Percentiles rank a stretch among this genome's conserved stretches.
Conservation (phyloP, 768 basidiomycete genomes). For the Amanita fuliginea region DNA sequence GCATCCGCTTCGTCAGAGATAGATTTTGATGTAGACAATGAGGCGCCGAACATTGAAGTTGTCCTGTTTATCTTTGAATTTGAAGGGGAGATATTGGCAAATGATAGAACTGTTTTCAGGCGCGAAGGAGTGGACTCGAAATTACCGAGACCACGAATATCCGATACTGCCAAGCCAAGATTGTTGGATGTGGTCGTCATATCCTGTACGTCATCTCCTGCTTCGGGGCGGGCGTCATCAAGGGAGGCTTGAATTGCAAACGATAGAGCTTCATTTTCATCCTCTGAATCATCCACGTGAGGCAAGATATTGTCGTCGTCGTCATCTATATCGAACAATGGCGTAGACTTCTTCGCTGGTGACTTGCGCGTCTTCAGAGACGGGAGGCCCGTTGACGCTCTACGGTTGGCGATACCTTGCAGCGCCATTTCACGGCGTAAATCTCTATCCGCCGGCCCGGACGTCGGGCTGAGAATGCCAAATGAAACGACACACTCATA, state of each 20-base stretch:
- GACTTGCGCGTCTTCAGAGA: slow-evolving; percentile 16
- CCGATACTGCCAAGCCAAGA: neutral
- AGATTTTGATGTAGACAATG: neutral
- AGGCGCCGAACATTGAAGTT: slow-evolving; percentile 7
- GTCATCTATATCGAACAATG: slow-evolving; percentile 45
- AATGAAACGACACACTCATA: neutral
- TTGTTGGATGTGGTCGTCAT: slow-evolving; percentile 5
- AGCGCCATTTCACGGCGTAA: slow-evolving; percentile 53
- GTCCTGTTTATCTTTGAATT: neutral
- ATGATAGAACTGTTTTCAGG: slow-evolving; percentile 9
- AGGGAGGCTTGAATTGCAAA: slow-evolving; percentile 56
- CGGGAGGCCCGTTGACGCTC: slow-evolving; percentile 25
- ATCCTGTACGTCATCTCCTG: neutral
- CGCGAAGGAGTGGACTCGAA: slow-evolving; percentile 12
- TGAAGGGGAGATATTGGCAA: slow-evolving; percentile 7
- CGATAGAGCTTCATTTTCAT: slow-evolving; percentile 47
- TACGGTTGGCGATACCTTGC: slow-evolving; percentile 41
- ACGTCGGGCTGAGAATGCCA: slow-evolving; percentile 19
- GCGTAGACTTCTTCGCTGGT: slow-evolving; percentile 23
- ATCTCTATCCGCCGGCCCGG: slow-evolving; percentile 41
- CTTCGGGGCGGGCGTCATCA: slow-evolving; percentile 18
- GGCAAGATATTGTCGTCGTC: slow-evolving; percentile 19
- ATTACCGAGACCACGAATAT: slow-evolving; percentile 8
- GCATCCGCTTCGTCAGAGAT: neutral
- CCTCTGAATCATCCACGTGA: slow-evolving; percentile 20